phyloP scores from a whole-genome alignment of 768 basidiomycete genomes.

The Mycena venus region DNA sequence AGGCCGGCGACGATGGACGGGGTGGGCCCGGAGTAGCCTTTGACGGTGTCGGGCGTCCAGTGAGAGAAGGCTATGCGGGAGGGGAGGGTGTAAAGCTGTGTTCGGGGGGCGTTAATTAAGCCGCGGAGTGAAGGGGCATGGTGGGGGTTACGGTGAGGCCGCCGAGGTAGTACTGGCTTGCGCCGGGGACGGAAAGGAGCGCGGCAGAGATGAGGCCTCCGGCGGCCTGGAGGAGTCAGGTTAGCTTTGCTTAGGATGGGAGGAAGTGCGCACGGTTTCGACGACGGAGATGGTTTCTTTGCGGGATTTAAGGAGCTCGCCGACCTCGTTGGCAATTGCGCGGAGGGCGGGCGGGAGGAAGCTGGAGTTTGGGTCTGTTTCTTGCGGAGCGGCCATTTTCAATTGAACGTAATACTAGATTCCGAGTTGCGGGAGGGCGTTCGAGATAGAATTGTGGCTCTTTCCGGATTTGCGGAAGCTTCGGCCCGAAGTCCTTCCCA shows the following conservation, averaged over 20 bases:
- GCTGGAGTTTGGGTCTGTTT: conserved; percentile 21
- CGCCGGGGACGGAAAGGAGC: conserved; percentile 14
- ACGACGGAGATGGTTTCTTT: conserved; percentile 15
- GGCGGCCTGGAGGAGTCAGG: conserved; percentile 7
- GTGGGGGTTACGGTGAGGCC: conserved; percentile 15
- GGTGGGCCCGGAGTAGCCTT: conserved; percentile 17
- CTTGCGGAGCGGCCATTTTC: conserved; percentile 16
- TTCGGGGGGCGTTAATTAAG: conserved; percentile 10
- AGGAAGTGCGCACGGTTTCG: conserved; percentile 14
- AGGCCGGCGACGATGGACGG: conserved; percentile 14
- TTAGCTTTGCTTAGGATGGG: conserved; percentile 13
- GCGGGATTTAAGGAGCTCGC: conserved; percentile 20
- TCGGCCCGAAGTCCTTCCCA: too few species aligned
- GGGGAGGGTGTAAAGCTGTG: conserved; percentile 14
- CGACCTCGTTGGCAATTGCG: conserved; percentile 19
- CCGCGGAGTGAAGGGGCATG: conserved; percentile 2
- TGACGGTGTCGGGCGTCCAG: conserved; percentile 15
- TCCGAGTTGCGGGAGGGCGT: conserved; percentile 17
- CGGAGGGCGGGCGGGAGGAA: conserved; percentile 18
- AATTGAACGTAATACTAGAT: conserved; percentile 16
- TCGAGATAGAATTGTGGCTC: conserved; percentile 16
- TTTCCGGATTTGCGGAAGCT: conserved; percentile 12
- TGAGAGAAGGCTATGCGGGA: conserved; percentile 12
- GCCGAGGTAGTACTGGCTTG: conserved; percentile 15
- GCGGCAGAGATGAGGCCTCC: conserved; percentile 15